Evolutionary conservation across 2,329 filamentous ascomycete species (phyloP).

Genomic region (Calcarisporium arbuscula): DNA sequence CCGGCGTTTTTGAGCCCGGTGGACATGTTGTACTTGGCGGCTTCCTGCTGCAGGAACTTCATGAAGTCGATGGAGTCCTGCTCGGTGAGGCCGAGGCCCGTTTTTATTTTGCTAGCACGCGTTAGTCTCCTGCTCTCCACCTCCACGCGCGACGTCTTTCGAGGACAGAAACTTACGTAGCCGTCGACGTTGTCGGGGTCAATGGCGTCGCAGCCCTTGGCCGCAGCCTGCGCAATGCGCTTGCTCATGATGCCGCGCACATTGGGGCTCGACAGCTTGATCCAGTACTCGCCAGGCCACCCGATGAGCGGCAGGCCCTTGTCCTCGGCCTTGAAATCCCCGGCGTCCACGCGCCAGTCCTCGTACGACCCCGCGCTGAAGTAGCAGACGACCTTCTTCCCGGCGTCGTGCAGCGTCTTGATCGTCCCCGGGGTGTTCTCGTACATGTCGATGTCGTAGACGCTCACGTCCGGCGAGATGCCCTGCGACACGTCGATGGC

Average conservation of each 20-base stretch:
- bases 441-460: slow-evolving; percentile 47
- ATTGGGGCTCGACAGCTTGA: slow-evolving; percentile 49
- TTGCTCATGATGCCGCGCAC: slow-evolving; percentile 60
- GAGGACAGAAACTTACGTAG: slow-evolving; percentile 40
- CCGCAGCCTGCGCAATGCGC: slow-evolving; percentile 51
- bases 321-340: slow-evolving; percentile 47
- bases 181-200: slow-evolving; percentile 68
- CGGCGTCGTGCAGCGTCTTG: slow-evolving; percentile 49
- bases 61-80: slow-evolving; percentile 53
- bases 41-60: slow-evolving; percentile 50
- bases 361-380: slow-evolving; percentile 69
- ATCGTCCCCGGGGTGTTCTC: slow-evolving; percentile 41
- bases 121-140: neutral
- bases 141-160: neutral
- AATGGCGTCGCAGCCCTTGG: slow-evolving; percentile 61
- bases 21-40: slow-evolving; percentile 48
- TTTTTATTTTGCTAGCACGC: slow-evolving; percentile 47
- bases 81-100: slow-evolving; percentile 51
- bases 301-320: slow-evolving; percentile 52
- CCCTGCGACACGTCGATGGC: slow-evolving; percentile 38
- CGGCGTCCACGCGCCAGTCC: slow-evolving; percentile 52
- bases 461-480: slow-evolving; percentile 40
- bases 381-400: slow-evolving; percentile 65
- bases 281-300: slow-evolving; percentile 63
- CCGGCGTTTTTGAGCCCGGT: slow-evolving; percentile 65